These are phyloP conservation scores for Naganishia kalamii DNA, from an alignment of 768 basidiomycete genomes.

Conservation along the genomic window DNA sequence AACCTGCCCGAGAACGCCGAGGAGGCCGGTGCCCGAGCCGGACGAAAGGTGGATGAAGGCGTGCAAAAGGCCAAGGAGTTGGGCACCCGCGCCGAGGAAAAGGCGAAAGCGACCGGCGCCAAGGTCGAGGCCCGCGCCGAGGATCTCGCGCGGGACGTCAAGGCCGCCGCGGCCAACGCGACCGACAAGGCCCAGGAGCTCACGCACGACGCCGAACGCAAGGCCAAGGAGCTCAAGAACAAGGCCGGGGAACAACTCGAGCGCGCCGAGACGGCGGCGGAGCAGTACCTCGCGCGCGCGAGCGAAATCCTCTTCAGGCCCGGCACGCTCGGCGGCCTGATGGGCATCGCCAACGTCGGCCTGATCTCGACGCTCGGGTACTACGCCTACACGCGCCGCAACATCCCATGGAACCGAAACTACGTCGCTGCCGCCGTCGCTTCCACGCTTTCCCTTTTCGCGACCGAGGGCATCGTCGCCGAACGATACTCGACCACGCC, in stretches of 20 bases:
- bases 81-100: constrained; percentile 20
- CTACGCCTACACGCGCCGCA: constrained; percentile 59
- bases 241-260: constrained; percentile 29
- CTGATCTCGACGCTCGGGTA: constrained; percentile 60
- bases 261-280: constrained; percentile 37
- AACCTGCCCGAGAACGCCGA: constrained; percentile 20
- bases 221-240: constrained; percentile 21
- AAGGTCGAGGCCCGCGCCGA: constrained; percentile 50
- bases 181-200: constrained; percentile 49
- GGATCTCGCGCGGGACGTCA: constrained; percentile 55
- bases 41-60: constrained; percentile 25
- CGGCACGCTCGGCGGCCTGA: constrained; percentile 63
- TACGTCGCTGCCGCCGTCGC: constrained; percentile 41
- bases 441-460: constrained; percentile 41
- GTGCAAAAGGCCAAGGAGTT: constrained; percentile 33
- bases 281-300: constrained; percentile 51
- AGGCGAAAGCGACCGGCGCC: constrained; percentile 42
- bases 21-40: constrained; percentile 17
- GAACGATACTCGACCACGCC: constrained; percentile 60
- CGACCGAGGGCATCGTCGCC: constrained; percentile 52
- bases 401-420: constrained; percentile 48
- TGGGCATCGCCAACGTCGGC: constrained; percentile 74
- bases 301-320: constrained; percentile 58
- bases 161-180: constrained; percentile 45
- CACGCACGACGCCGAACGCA: constrained; percentile 17